These are phyloP conservation scores for Coleophoma crateriformis DNA, from an alignment of 2,329 filamentous ascomycete species.

Conservation along the genomic window DNA sequence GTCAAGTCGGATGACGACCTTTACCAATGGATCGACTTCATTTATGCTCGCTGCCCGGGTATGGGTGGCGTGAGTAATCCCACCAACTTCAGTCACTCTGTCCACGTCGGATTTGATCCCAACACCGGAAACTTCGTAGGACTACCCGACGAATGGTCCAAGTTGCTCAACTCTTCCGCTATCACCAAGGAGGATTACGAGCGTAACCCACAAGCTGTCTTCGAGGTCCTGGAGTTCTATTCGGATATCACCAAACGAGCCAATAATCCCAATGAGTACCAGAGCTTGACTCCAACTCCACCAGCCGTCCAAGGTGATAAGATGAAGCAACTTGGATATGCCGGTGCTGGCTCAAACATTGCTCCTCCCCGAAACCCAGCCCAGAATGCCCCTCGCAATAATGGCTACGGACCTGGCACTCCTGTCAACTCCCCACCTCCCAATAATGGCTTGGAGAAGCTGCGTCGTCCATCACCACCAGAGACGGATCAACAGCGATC, in stretches of 20 bases:
- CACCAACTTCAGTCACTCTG: slow-evolving; percentile 94
- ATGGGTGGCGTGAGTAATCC: slow-evolving; percentile 99
- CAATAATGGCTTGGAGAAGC: slow-evolving; percentile 20
- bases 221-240: slow-evolving; percentile 81
- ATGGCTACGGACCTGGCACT: slow-evolving; percentile 27
- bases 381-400: slow-evolving; percentile 40
- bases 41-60: slow-evolving; percentile 92
- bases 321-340: slow-evolving; percentile 55
- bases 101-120: slow-evolving; percentile 96
- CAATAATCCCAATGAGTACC: slow-evolving; percentile 64
- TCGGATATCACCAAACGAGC: slow-evolving; percentile 74
- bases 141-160: slow-evolving; percentile 93
- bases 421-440: slow-evolving; percentile 4
- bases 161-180: slow-evolving; percentile 89
- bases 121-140: slow-evolving; percentile 93
- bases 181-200: slow-evolving; percentile 99
- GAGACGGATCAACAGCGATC: slow-evolving; percentile 44
- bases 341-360: slow-evolving; percentile 44
- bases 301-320: slow-evolving; percentile 41
- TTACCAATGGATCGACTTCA: slow-evolving; percentile 98
- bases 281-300: slow-evolving; percentile 63
- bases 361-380: slow-evolving; percentile 61
- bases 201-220: slow-evolving; percentile 83
- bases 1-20: slow-evolving; percentile 95
- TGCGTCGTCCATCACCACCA: slow-evolving; percentile 38